Evolutionary conservation across 106 monocot species (phyloP).

Genomic region (Apostasia shenzhenica): DNA sequence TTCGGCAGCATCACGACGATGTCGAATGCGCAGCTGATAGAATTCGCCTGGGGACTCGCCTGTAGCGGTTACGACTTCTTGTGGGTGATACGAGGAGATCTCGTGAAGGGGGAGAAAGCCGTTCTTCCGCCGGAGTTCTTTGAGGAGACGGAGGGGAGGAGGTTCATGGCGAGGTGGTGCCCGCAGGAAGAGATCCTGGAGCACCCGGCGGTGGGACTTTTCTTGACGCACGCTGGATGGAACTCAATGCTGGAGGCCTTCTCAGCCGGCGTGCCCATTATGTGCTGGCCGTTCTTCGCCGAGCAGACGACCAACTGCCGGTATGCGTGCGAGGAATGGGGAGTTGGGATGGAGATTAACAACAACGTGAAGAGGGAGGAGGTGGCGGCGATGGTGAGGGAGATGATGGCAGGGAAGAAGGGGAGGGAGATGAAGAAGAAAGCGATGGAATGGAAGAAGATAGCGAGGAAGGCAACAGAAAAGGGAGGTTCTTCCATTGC

Average conservation of each 20-base stretch:
- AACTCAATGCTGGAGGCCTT: constrained; percentile 27
- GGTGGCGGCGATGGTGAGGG: constrained; percentile 1
- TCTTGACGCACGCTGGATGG: constrained; percentile 31
- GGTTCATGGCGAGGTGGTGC: constrained; percentile 20
- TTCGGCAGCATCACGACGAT: constrained; percentile 31
- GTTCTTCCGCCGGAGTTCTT: constrained; percentile 16
- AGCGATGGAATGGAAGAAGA: constrained; percentile 13
- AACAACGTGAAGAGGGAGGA: constrained; percentile 5
- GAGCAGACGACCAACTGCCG: constrained; percentile 12
- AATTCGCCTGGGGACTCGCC: constrained; percentile 30
- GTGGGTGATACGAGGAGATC: constrained; percentile 21
- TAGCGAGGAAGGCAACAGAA: neutral
- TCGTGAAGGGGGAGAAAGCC: constrained; percentile 8
- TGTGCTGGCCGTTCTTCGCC: constrained; percentile 30
- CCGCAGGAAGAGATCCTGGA: constrained; percentile 20
- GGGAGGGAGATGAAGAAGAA: constrained; percentile 2
- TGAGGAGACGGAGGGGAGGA: constrained; percentile 4
- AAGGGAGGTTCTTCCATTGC: neutral
- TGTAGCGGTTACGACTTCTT: constrained; percentile 12
- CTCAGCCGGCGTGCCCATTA: constrained; percentile 15
- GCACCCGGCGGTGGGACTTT: constrained; percentile 21
- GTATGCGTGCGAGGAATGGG: constrained; percentile 7
- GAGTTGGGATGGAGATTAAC: constrained; percentile 12
- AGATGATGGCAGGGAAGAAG: constrained; percentile 4
- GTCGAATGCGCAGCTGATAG: constrained; percentile 15